Evolutionary conservation across 345 rosid genomes (phyloP), one percentile per base, ranked within the genome.

Genomic region (Mallotus nudiflorus): DNA sequence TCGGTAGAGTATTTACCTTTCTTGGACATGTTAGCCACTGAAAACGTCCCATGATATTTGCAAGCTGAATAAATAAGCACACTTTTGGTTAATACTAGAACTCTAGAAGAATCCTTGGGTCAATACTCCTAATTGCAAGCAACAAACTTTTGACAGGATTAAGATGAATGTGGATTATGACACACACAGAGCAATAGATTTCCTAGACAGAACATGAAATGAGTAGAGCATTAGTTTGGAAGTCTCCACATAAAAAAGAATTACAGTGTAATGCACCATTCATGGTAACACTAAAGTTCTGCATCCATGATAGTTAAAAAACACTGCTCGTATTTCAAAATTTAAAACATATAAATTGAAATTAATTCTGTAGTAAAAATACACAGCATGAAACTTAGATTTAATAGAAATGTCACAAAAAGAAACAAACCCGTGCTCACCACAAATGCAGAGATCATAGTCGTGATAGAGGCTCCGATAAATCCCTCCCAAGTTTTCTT

Each of bases 401-500:
- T 29, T 35, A 31, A 10, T n/a, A 51, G 4, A 71, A 20, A 28
- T 71, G 40, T 10, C n/a, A 57, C 15, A 51, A 63, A 66, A 40
- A 16, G 29, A 24, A 33, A 25, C 22, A 71, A 69, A 37, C 16
- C 10, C 4, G 33, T 48, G 68, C 96, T 81, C 71, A 95, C 99
- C 83, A 85, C 67, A 85, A 92, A 92, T 35, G 99, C 98, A 76
- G 96, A 87, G 75, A 88, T 88, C 65, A 95, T 87, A 39, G 99
- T 95, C 44, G 97, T 80, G 57, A 95, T 82, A 70, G 97, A 92
- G 45, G 96, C 99, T 72, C 99, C 98, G 28, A 90, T 89, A 77
- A 95, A 95, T 35, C 98, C 99, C 70, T 95, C 99, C 99, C 98
- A 95, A 55, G 98, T 95, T 84, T 95, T 92, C 89, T 95, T 95